These are phyloP conservation scores for Exobasidium cylindrosporum DNA, from an alignment of 1,284 basidiomycete genomes.

Conservation along the genomic window DNA sequence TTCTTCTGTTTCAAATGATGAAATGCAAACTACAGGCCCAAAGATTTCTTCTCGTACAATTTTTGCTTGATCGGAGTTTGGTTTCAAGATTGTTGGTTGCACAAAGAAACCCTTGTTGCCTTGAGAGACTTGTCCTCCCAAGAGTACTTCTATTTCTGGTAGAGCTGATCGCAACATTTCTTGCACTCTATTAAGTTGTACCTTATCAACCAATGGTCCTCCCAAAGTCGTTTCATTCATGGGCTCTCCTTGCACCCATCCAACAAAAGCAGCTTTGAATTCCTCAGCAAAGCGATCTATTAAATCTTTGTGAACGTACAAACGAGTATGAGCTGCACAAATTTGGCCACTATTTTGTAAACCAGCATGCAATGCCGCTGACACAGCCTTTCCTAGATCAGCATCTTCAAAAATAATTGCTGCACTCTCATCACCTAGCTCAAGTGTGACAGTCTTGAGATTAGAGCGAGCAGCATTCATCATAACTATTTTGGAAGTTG, in stretches of 20 bases:
- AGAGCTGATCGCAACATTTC: slow-evolving; percentile 7
- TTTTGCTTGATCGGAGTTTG: slow-evolving; percentile 18
- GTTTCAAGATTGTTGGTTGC: slow-evolving; percentile 27
- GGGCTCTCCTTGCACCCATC: not conserved
- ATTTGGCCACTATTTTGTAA: slow-evolving; percentile 90
- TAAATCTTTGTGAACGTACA: slow-evolving; percentile 79
- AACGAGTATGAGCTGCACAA: slow-evolving; percentile 84
- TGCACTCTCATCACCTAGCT: slow-evolving; percentile 93
- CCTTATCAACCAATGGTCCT: slow-evolving; percentile 27
- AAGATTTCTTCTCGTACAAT: slow-evolving; percentile 31
- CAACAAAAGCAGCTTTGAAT: not conserved
- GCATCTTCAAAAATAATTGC: slow-evolving; percentile 88
- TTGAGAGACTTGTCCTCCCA: slow-evolving; percentile 13
- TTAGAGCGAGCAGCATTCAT: slow-evolving; percentile 11
- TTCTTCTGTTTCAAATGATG: slow-evolving; percentile 20
- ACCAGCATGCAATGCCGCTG: slow-evolving; percentile 83
- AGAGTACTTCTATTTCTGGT: not conserved
- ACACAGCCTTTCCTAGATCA: slow-evolving; percentile 79
- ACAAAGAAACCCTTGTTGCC: slow-evolving; percentile 23
- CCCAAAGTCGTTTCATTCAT: not conserved
- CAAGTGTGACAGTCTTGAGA: slow-evolving; percentile 68
- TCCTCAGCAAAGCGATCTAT: slow-evolving; percentile 68
- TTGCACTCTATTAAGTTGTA: slow-evolving; percentile 26
- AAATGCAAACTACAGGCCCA: slow-evolving; percentile 27
- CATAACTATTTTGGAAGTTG: not conserved